Evolutionary conservation across 306 rosid species (phyloP), one percentile per base, ranked within the genome.

Genomic region (Fragaria iinumae): DNA sequence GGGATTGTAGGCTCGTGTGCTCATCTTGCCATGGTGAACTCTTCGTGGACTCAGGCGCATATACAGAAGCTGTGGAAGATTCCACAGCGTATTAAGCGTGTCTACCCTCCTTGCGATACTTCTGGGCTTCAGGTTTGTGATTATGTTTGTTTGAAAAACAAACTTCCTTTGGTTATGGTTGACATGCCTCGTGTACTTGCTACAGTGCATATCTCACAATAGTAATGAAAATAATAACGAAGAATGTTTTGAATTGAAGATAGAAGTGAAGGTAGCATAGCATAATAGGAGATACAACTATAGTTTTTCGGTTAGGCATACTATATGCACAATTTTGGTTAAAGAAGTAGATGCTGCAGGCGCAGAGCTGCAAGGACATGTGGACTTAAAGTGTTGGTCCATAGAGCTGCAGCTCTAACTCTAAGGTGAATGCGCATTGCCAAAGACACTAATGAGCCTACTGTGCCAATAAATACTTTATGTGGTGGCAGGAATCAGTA

Each of bases 21-120:
- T n/a, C 97, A 95, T 85, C 92, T 95, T 65, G 97, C 89, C 13
- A 90, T 92, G 98, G 98, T 95, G 48, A 95, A 92, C 86, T 95
- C 98, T 73, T 89, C 98, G 25, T 95, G 98, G 97, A 95, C 98
- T 78, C 86, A 81, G 77, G 84, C 92, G 43, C 98, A 95, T 65
- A 92, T 95, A 56, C 87, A 89, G 77, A 86, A 89, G 84, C 86
- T 95, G 50, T 90, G 98, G 98, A 87, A 82, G 78, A 82, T 92
- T 78, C 87, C 96, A 6, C 72, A 83, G 69, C 87, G 92, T 3
- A 92, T 83, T 43, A 92, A 87, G 89, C 88, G 91, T 70, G 97
- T 95, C 29, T 95, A 92, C 80, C 98, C 97, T 83, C 97, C 98
- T 39, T 95, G 97, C 81, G 96, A 92, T 83, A 92, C 97, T 76